Evolutionary conservation across 768 basidiomycete species (phyloP).

Genomic region (Mycena maculata): DNA sequence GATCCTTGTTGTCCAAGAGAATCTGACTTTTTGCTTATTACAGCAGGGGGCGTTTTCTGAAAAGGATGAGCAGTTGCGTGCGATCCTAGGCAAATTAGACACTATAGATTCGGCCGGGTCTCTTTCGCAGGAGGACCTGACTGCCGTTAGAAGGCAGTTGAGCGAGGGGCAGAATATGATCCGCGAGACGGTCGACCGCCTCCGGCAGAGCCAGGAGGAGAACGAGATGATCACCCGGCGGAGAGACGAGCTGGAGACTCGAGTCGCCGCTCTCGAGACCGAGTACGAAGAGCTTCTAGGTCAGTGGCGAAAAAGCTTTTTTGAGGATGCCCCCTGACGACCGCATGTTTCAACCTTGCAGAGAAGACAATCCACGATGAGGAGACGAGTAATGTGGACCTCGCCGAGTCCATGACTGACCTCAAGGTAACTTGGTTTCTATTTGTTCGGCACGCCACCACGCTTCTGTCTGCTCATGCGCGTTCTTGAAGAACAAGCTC

Average conservation of each 20-base stretch:
- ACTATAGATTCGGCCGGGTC: slow-evolving; percentile 75
- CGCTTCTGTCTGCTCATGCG: slow-evolving; percentile 31
- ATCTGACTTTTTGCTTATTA: slow-evolving; percentile 33
- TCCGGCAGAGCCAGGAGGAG: slow-evolving; percentile 93
- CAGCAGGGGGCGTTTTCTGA: slow-evolving; percentile 95
- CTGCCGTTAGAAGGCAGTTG: slow-evolving; percentile 86
- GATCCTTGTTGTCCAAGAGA: slow-evolving; percentile 13
- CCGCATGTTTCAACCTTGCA: slow-evolving; percentile 45
- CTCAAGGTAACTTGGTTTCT: slow-evolving; percentile 73
- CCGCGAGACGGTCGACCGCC: slow-evolving; percentile 89
- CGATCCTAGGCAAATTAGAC: slow-evolving; percentile 86
- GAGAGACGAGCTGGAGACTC: slow-evolving; percentile 87
- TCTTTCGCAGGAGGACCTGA: slow-evolving; percentile 81
- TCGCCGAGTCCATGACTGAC: slow-evolving; percentile 87
- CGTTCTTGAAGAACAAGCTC: slow-evolving; percentile 77
- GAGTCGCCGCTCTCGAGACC: slow-evolving; percentile 83
- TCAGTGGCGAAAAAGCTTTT: slow-evolving; percentile 50
- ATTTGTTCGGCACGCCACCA: slow-evolving; percentile 27
- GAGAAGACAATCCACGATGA: slow-evolving; percentile 95
- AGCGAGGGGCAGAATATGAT: slow-evolving; percentile 88
- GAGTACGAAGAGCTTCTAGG: slow-evolving; percentile 98
- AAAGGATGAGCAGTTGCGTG: slow-evolving; percentile 93
- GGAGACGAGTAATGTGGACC: slow-evolving; percentile 84
- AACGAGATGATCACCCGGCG: slow-evolving; percentile 85
- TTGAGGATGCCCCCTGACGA: slow-evolving; percentile 30